These are phyloP conservation scores for Capniomyces stellatus DNA, from an alignment of 371 early-diverging fungal genomes.

Conservation along the genomic window DNA sequence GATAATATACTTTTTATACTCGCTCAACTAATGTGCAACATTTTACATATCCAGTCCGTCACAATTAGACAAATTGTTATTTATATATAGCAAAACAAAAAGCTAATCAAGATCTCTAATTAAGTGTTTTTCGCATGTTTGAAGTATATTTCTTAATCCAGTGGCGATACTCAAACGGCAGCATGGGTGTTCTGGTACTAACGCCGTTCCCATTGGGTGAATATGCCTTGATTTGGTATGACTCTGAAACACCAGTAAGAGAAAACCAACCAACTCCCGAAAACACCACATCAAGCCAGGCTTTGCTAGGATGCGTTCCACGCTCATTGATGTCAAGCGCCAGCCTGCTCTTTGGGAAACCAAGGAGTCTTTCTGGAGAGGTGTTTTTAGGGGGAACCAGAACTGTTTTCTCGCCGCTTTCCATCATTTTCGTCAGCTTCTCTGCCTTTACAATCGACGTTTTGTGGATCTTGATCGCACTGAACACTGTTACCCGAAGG, in stretches of 20 bases:
- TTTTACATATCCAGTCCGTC: no score
- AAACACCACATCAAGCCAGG: conserved; percentile 38
- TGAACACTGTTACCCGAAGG: conserved; percentile 35
- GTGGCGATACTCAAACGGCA: conserved; percentile 41
- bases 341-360: conserved; percentile 16
- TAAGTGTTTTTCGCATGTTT: conserved; percentile 19
- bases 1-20: no score
- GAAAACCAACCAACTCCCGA: conserved; percentile 50
- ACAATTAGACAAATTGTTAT: no score
- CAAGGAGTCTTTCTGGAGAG: conserved; percentile 16
- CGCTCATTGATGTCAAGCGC: conserved; percentile 22
- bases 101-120: no score
- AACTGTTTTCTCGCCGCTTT: conserved; percentile 13
- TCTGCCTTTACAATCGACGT: conserved; percentile 32
- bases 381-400: conserved; percentile 16
- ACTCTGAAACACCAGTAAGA: conserved; percentile 30
- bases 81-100: no score
- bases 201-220: conserved; percentile 33
- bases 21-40: no score
- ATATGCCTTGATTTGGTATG: conserved; percentile 30
- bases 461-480: conserved; percentile 34
- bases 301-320: conserved; percentile 29
- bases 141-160: conserved; percentile 20
- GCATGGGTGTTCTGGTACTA: conserved; percentile 30
- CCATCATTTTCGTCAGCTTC: conserved; percentile 9